Evolutionary conservation across 2,329 filamentous ascomycete species (phyloP), one percentile per base, ranked within the genome.

Genomic region (Plenodomus tracheiphilus): DNA sequence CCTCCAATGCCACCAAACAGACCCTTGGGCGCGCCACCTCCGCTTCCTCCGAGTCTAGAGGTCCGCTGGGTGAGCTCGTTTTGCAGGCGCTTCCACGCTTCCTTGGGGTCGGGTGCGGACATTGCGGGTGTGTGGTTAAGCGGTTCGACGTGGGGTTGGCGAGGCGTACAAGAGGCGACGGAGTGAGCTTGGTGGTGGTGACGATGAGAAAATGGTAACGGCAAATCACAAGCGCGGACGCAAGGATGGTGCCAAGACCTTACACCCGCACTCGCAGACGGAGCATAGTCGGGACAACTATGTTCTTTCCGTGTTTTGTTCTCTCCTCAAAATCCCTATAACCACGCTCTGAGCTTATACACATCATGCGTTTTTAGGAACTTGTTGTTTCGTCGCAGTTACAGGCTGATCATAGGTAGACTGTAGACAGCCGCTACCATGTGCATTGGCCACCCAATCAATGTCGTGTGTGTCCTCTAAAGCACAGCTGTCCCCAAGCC

Each of bases 1-100:
- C 76, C 77, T 49, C 75, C 81, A 55, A 81, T 70, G 57, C 82
- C 83, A 52, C 80, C 82, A 52, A 79, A 79, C 38, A 82, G 74
- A 51, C 78, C 76, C 65, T 75, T 79, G 30, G 81, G 81, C 25
- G 66, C 59, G 51, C 74, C 71, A 50, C 76, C 75, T 47, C 70
- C 73, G 54, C 80, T 75, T 43, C 78, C 77, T 44, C 81, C 79
- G 57, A 79, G 77, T 54, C 74, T 74, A 28, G 53, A 43, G 46
- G 61, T 54, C 47, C 74, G 73, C 62, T 79, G 66, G 44, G 73
- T 78, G 60, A 86, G 77, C 53, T 83, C 81, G 65, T 79, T 79
- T 74, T 86, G 84, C 59, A 89, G 76, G 64, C 81, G 80, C 72
- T 80, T 78, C 81, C 84, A 88, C 62, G 84, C 80, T 71, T 89